phyloP scores from a whole-genome alignment of 306 rosid genomes.

The Heteromeles arbutifolia region DNA sequence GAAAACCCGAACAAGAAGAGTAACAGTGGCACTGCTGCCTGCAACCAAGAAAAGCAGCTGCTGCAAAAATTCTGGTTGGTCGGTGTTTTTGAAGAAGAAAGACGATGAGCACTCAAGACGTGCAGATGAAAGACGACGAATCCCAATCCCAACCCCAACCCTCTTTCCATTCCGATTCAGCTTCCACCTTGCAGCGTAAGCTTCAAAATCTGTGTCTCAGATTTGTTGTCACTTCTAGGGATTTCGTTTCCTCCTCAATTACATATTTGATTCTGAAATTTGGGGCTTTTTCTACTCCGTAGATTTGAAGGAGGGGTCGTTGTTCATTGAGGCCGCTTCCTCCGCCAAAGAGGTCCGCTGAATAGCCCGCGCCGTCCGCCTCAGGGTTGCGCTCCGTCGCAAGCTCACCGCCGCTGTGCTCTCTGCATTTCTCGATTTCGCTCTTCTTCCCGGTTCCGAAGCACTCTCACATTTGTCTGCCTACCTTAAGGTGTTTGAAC shows the following conservation, averaged over 20 bases:
- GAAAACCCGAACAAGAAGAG: background rate
- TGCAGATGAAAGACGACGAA: background rate
- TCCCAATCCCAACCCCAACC: background rate
- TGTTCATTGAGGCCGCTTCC: slow-evolving; percentile 53
- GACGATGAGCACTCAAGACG: background rate
- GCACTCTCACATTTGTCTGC: slow-evolving; percentile 36
- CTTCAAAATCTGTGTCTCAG: background rate
- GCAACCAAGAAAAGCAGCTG: background rate
- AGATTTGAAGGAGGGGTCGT: slow-evolving; percentile 54
- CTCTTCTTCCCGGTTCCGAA: slow-evolving; percentile 42
- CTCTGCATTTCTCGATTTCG: slow-evolving; percentile 36
- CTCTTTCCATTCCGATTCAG: background rate
- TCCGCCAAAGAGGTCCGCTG: slow-evolving; percentile 38
- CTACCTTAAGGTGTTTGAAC: slow-evolving; percentile 7
- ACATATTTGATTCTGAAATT: background rate
- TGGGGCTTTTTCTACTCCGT: background rate
- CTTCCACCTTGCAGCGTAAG: background rate
- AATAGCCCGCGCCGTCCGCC: slow-evolving; percentile 38
- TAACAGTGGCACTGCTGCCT: background rate
- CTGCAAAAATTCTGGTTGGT: background rate
- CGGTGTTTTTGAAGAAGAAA: background rate
- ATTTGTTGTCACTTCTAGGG: background rate
- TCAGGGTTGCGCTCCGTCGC: slow-evolving; percentile 41
- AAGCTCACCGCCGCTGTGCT: slow-evolving; percentile 41
- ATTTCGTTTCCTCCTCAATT: background rate